These are phyloP conservation scores for Lachnellula hyalina DNA, from an alignment of 2,329 filamentous ascomycete species.

Conservation along the genomic window DNA sequence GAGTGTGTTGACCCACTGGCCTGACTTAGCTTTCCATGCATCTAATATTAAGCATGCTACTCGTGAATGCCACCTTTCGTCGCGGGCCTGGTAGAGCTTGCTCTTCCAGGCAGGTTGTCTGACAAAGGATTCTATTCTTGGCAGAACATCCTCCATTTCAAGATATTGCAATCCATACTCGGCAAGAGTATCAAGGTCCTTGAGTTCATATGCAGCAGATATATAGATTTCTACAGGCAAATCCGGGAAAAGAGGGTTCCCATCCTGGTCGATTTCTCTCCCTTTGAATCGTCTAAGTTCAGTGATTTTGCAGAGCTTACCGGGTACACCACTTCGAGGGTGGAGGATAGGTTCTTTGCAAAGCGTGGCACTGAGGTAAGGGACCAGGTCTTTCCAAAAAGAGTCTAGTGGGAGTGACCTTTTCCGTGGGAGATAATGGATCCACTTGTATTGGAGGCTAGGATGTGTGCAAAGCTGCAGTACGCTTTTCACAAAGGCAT, in stretches of 20 bases:
- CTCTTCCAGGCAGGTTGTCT: no score
- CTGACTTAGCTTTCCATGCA: no score
- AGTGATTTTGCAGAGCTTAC: background rate
- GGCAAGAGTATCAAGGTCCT: background rate
- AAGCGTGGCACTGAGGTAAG: constrained; percentile 2
- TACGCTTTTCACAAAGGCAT: constrained; percentile 36
- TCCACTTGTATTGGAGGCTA: constrained; percentile 39
- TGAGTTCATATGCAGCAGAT: constrained; percentile 1
- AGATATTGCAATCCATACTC: background rate
- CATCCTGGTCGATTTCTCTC: background rate
- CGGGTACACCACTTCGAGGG: no score
- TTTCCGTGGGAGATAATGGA: constrained; percentile 38
- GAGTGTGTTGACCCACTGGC: no score
- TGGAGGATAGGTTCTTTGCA: background rate
- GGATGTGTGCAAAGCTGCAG: constrained; percentile 34
- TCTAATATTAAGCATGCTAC: no score
- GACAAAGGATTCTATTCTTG: no score
- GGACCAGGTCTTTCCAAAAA: constrained; percentile 3
- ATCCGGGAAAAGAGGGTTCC: constrained; percentile 10
- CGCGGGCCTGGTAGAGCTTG: background rate
- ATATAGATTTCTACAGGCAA: constrained; percentile 6
- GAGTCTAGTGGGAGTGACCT: background rate
- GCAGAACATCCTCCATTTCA: background rate
- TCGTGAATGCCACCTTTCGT: background rate
- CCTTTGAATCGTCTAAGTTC: background rate